Conservation (phyloP, 1,284 basidiomycete species). For the Ceratobasidium papillatum region DNA sequence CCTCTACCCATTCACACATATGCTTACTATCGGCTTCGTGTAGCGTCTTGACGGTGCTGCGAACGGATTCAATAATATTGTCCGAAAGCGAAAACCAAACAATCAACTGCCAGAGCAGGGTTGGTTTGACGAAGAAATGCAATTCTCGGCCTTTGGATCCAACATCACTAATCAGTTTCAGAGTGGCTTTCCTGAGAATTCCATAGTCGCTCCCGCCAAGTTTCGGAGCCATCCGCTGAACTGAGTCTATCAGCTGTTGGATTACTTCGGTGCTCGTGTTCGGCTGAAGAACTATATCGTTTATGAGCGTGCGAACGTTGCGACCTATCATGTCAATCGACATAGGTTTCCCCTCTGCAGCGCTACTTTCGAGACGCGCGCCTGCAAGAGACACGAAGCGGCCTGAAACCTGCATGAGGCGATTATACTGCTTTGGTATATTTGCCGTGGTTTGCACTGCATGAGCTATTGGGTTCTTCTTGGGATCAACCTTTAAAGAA, state of each 20-base stretch:
- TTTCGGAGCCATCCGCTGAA: not conserved
- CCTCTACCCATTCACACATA: not conserved
- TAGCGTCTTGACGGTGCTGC: not conserved
- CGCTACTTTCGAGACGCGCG: not conserved
- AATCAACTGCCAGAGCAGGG: not conserved
- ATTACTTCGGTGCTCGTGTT: not conserved
- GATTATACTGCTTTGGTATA: not conserved
- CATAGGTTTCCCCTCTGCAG: not conserved
- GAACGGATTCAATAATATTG: not conserved
- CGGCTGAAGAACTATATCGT: not conserved
- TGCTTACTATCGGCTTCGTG: not conserved
- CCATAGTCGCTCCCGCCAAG: not conserved
- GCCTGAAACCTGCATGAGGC: not conserved
- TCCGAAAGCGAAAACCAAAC: slow-evolving; percentile 1
- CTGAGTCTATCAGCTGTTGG: not conserved
- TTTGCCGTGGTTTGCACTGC: not conserved
- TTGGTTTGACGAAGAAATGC: not conserved
- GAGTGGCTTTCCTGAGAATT: not conserved
- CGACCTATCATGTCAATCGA: not conserved
- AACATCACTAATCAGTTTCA: not conserved
- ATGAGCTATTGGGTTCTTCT: not conserved
- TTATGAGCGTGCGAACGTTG: not conserved
- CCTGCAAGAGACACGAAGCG: not conserved
- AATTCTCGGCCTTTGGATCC: not conserved
- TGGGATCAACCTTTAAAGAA: not conserved